Percentiles rank a stretch among this genome's conserved stretches.
These are phyloP conservation scores for Groenewaldozyma tartarivorans DNA, from an alignment of 805 yeast species.

Conservation along the genomic window DNA sequence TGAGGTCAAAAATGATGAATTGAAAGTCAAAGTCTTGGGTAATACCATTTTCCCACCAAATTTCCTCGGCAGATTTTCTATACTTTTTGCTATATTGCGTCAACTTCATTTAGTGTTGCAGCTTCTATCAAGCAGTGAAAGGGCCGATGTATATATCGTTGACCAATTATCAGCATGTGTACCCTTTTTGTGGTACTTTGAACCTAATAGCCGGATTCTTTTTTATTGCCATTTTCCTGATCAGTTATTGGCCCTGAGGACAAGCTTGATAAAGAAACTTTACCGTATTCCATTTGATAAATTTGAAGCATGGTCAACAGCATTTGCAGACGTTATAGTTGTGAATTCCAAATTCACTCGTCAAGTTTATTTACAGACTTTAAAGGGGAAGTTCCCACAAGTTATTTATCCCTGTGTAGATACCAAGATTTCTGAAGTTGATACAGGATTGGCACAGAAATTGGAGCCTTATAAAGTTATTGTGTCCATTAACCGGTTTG, in stretches of 20 bases:
- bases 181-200: slow-evolving; percentile 46
- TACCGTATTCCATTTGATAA: slow-evolving; percentile 78
- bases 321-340: slow-evolving; percentile 64
- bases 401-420: slow-evolving; percentile 79
- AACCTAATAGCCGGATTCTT: slow-evolving; percentile 40
- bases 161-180: slow-evolving; percentile 84
- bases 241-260: slow-evolving; percentile 57
- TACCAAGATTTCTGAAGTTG: slow-evolving; percentile 19
- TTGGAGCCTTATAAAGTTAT: slow-evolving; percentile 32
- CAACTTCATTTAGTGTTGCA: slow-evolving; percentile 56
- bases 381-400: slow-evolving; percentile 38
- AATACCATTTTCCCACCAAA: slow-evolving; percentile 69
- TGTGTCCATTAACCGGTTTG: slow-evolving; percentile 81
- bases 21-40: slow-evolving; percentile 68
- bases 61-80: slow-evolving; percentile 57
- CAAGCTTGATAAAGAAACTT: slow-evolving; percentile 43
- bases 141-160: slow-evolving; percentile 66
- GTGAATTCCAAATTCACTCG: slow-evolving; percentile 86
- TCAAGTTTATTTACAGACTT: slow-evolving; percentile 55
- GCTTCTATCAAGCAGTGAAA: slow-evolving; percentile 34
- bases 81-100: slow-evolving; percentile 73
- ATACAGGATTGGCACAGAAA: slow-evolving; percentile 5
- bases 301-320: slow-evolving; percentile 75
- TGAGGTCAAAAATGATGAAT: slow-evolving; percentile 54
- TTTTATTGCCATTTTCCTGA: slow-evolving; percentile 98